phyloP scores from a whole-genome alignment of 139 green algal genomes.

The Chlamydomonas sphaeroides region DNA sequence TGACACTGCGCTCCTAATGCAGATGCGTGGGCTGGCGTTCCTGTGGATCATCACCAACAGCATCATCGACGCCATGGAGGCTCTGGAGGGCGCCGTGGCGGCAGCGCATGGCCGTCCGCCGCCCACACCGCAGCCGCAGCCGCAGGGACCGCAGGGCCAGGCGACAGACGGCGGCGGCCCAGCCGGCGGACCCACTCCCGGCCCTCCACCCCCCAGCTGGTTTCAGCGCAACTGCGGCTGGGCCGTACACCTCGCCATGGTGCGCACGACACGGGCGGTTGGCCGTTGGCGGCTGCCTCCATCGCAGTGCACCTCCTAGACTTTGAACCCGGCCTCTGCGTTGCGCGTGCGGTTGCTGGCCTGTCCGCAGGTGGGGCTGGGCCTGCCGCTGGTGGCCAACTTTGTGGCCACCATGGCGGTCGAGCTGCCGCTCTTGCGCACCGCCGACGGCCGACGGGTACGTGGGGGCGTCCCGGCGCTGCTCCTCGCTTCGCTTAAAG shows the following conservation, averaged over 20 bases:
- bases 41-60: constrained; percentile 43
- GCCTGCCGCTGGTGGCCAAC: not conserved
- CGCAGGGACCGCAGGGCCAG: too few relatives aligned
- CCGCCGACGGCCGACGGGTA: not conserved
- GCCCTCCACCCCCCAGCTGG: not conserved
- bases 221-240: not conserved
- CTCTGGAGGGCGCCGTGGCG: constrained; percentile 26
- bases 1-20: too few relatives aligned
- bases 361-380: not conserved
- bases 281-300: too few relatives aligned
- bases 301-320: too few relatives aligned
- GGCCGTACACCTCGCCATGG: not conserved
- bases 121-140: too few relatives aligned
- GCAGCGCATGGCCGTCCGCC: not conserved
- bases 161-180: too few relatives aligned
- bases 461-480: not conserved
- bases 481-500: too few relatives aligned
- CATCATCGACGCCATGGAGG: constrained; percentile 45
- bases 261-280: too few relatives aligned
- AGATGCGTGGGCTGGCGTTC: constrained; percentile 51
- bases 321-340: too few relatives aligned
- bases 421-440: not conserved
- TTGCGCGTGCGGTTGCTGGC: too few relatives aligned
- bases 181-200: too few relatives aligned
- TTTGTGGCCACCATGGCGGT: too few relatives aligned